phyloP scores from a whole-genome alignment of 2,329 filamentous ascomycete genomes.

The Fusarium tupiense region DNA sequence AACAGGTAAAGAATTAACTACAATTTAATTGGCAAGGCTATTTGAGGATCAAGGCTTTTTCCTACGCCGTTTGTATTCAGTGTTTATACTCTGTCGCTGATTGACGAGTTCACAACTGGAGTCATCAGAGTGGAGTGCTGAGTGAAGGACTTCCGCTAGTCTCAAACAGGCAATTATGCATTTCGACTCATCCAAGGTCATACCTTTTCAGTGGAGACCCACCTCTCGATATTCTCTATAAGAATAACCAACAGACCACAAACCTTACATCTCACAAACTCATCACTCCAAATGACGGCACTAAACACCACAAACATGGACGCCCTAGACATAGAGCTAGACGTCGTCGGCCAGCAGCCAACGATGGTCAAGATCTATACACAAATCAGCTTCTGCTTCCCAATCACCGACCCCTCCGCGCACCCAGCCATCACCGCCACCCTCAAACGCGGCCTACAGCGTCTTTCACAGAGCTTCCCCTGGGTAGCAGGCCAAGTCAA shows the following conservation, averaged over 20 bases:
- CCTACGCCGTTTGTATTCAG: accelerated
- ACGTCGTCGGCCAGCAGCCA: conserved; percentile 55
- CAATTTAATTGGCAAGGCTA: accelerated
- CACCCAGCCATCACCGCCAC: conserved; percentile 43
- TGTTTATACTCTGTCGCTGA: background rate
- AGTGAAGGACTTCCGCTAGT: background rate
- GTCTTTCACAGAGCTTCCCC: conserved; percentile 53
- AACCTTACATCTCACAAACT: background rate
- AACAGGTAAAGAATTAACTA: accelerated
- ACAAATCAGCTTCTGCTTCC: conserved; percentile 55
- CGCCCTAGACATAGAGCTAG: conserved; percentile 46
- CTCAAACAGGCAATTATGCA: background rate
- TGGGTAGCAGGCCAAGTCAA: conserved; percentile 58
- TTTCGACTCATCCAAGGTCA: conserved; percentile 15
- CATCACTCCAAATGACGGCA: background rate
- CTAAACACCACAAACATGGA: background rate
- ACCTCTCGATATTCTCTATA: background rate
- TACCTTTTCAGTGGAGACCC: background rate
- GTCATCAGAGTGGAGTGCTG: accelerated
- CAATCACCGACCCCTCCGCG: conserved; percentile 35
- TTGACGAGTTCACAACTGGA: background rate
- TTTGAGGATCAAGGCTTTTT: accelerated
- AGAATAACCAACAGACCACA: background rate
- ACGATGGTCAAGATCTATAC: conserved; percentile 56
- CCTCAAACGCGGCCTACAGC: conserved; percentile 50